These are phyloP conservation scores for Fragaria ananassa DNA, from an alignment of 306 rosid species.

Conservation along the genomic window DNA sequence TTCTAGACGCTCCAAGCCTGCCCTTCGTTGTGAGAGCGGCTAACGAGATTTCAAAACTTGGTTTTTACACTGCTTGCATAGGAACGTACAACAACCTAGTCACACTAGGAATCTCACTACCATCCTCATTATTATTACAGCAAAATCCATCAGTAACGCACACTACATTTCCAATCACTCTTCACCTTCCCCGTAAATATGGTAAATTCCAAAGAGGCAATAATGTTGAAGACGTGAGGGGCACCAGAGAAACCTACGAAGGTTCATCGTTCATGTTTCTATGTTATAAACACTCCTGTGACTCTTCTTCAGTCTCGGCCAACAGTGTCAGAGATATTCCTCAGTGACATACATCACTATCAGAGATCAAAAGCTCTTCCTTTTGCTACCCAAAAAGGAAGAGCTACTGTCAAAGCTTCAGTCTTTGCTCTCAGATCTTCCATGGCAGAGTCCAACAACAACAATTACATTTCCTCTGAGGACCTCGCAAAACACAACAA, in stretches of 20 bases:
- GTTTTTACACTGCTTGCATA: no score
- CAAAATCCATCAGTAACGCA: background rate
- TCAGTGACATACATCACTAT: background rate
- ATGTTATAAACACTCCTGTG: background rate
- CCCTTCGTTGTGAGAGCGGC: no score
- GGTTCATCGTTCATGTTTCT: background rate
- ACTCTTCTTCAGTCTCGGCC: background rate
- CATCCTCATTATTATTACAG: background rate
- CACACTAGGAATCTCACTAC: background rate
- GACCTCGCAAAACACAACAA: constrained; percentile 48
- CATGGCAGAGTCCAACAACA: constrained; percentile 38
- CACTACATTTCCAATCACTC: background rate
- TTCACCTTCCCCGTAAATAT: background rate
- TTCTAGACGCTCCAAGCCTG: no score
- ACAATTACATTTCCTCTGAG: constrained; percentile 44
- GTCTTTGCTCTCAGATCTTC: constrained; percentile 16
- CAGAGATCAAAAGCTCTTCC: background rate
- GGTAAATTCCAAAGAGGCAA: background rate
- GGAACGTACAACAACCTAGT: no score
- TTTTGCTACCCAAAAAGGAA: constrained; percentile 7
- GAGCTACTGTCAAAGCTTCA: background rate
- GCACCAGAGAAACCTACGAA: background rate
- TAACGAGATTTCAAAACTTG: no score
- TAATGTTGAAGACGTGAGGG: background rate
- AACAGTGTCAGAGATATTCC: background rate